Evolutionary conservation across 1,284 basidiomycete genomes (phyloP).

Genomic region (Ceraceosorus guamensis): DNA sequence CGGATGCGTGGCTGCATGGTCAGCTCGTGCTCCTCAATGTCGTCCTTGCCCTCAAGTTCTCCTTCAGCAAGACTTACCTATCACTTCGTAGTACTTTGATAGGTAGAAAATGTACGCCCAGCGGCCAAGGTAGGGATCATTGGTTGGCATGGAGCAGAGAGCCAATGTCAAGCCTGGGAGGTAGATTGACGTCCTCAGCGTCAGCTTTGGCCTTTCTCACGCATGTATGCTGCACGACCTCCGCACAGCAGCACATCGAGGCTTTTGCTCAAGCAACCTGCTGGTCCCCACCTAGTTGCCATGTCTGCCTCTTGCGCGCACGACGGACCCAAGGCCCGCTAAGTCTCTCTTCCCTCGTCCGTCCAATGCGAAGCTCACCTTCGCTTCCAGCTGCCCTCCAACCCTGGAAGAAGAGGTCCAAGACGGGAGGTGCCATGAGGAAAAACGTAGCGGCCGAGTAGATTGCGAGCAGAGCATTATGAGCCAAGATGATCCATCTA

Average conservation of each 20-base stretch:
- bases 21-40: background rate
- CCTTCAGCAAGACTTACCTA: conserved; percentile 1
- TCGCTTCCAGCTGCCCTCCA: conserved; percentile 21
- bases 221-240: too few species aligned
- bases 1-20: background rate
- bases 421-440: conserved; percentile 22
- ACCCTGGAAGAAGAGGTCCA: conserved; percentile 32
- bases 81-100: conserved; percentile 38
- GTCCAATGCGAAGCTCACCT: conserved; percentile 3
- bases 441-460: conserved; percentile 33
- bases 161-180: conserved; percentile 37
- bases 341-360: too few species aligned
- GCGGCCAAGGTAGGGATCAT: conserved; percentile 31
- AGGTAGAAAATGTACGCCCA: conserved; percentile 48
- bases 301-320: background rate
- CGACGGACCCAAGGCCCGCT: background rate
- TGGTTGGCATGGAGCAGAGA: conserved; percentile 46
- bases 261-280: too few species aligned
- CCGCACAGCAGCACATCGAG: too few species aligned
- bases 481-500: conserved; percentile 22
- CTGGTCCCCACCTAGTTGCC: too few species aligned
- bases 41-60: background rate
- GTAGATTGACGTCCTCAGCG: background rate
- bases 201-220: too few species aligned
- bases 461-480: conserved; percentile 32